Base-by-base conservation (phyloP, 768 basidiomycete species). In the Pleurotus giganteus region DNA sequence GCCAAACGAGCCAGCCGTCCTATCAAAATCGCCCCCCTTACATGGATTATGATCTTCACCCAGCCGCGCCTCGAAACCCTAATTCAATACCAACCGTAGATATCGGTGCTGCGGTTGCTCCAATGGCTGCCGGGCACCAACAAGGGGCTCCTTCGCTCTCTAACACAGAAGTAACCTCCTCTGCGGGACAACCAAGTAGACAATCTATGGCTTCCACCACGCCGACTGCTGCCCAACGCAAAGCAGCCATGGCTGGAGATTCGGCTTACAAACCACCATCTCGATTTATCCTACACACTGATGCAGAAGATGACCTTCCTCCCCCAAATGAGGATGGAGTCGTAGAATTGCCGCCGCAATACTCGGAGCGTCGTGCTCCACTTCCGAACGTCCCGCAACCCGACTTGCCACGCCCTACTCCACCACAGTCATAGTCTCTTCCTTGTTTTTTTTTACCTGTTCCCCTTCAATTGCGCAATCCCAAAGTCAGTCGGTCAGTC, bases 221-320 rank as follows among this genome's bases (percentile, higher is more conserved):
- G 5, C 60, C 65, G 49, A 76, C 83, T 1, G 67, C 72, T 36
- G 69, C 72, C 28, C 77, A 76, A 42, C 73, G 78, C 28, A 87
- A 86, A 65, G 83, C 82, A 7, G 74, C 74, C 2, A 74, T 78
- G 75, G 80, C 81, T n/a, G 80, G 79, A 17, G 54, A 67, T 26
- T 60, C 74, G 4, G 53, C 58, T 12, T 74, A 80, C 60, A 73
- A 66, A 42, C 49, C 49, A 24, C 54, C 54, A 7, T 41, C 58
- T 37, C 55, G 58, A 17, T 53, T 56, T 29, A 51, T 59, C 37
- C 37, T 59, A 8, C 58, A 59, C 47, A 59, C 58, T n/a, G 58
- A 59, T 41, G 55, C 47, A 19, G 52, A 53, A 27, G 58, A 59
- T 24, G 58, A 59, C 8, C 26, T 53, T 6, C 53, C 23, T 15